Evolutionary conservation across 768 basidiomycete genomes (phyloP), one percentile per base, ranked within the genome.

Genomic region (Panaeolus cyanescens): DNA sequence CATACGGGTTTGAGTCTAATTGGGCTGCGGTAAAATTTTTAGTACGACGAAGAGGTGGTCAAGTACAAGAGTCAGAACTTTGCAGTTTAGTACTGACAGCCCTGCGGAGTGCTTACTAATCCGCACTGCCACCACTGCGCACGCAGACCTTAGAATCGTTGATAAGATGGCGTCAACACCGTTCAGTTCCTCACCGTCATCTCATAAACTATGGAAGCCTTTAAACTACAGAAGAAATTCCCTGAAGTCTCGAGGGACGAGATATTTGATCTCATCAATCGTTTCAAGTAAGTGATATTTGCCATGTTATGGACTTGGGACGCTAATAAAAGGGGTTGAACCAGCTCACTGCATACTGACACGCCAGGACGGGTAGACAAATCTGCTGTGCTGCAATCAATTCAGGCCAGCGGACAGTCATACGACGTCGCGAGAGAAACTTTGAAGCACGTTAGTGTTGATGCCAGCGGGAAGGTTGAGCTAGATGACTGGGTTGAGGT

Each of bases 401-500:
- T 98, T 15, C 90, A 96, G 69, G 74, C 85, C 17, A 85, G 84
- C 36, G 96, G 96, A 57, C 87, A 95, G 72, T 92, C 92, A 1
- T 98, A 98, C 70, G 96, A 99, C 78, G 79, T 88, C 65, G 95
- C 89, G 4, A 79, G 92, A 67, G 92, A 93, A 75, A 93, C 96
- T 0, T 80, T 99, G 74, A 99, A 99, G 78, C 85, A 89, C 66
- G 96, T 98, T 70, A 91, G 89, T 61, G 88, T 98, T 55, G 96
- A 99, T 73, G 90, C 96, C 5, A 93, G 91, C 73, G 96, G 97
- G 45, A 93, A 95, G 74, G 89, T 99, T 61, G 97, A 98, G 75
- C 79, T 99, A 61, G 97, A 99, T 67, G 97, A 99, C 71, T 99
- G 94, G 90, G 96, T 99, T 45, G 96, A 99, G 85, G 92, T 96